phyloP scores from a whole-genome alignment of 495 filamentous ascomycete genomes.

The Aspergillus incahuasiensis region DNA sequence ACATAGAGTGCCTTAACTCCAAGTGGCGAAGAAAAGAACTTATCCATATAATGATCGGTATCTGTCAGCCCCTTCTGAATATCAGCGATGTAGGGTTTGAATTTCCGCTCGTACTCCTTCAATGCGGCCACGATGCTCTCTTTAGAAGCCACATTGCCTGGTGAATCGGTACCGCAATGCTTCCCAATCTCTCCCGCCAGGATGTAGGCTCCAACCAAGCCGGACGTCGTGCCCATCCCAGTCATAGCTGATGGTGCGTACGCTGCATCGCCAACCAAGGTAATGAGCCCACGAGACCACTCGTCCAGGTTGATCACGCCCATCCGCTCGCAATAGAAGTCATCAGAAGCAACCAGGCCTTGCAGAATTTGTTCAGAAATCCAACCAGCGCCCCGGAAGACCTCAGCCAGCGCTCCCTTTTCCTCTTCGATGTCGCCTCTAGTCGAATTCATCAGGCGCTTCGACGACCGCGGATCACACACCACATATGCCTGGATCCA shows the following conservation, averaged over 20 bases:
- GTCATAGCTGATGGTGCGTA: conserved; percentile 45
- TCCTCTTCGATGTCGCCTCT: conserved; percentile 18
- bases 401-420: conserved; percentile 35
- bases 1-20: conserved; percentile 27
- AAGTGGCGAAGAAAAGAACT: conserved; percentile 22
- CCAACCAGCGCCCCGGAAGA: conserved; percentile 45
- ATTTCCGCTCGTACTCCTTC: conserved; percentile 33
- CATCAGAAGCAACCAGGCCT: conserved; percentile 31
- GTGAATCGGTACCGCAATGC: conserved; percentile 19
- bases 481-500: conserved; percentile 36
- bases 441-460: conserved; percentile 18
- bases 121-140: conserved; percentile 27
- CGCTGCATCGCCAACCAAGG: conserved; percentile 53
- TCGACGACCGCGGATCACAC: conserved; percentile 18
- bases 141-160: too few species aligned
- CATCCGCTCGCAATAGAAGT: conserved; percentile 45
- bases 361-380: conserved; percentile 35
- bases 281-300: conserved; percentile 44
- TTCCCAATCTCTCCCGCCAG: conserved; percentile 48
- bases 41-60: conserved; percentile 13
- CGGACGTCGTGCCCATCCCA: conserved; percentile 46
- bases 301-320: conserved; percentile 37
- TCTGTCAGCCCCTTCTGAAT: conserved; percentile 30
- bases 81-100: conserved; percentile 40
- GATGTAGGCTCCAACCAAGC: conserved; percentile 47